These are phyloP conservation scores for Lachnellula cervina DNA, from an alignment of 2,329 filamentous ascomycete genomes.

Conservation along the genomic window DNA sequence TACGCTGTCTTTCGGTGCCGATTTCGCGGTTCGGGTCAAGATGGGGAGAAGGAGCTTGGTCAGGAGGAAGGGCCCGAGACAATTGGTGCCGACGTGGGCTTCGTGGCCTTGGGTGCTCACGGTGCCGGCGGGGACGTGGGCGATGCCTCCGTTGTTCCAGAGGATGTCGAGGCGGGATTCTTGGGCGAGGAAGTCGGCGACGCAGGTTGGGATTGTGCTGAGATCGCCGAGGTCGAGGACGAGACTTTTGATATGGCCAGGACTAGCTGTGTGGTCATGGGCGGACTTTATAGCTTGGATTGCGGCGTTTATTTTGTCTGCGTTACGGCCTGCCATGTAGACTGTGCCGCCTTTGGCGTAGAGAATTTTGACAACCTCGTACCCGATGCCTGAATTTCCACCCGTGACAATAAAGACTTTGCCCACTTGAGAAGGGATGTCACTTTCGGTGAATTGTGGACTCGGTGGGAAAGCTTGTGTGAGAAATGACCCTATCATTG, in stretches of 20 bases:
- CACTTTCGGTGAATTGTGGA: conserved; percentile 38
- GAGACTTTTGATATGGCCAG: conserved; percentile 33
- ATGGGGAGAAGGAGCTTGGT: conserved; percentile 30
- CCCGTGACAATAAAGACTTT: conserved; percentile 40
- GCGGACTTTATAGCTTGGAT: conserved; percentile 34
- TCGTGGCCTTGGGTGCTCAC: conserved; percentile 32
- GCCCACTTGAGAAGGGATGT: conserved; percentile 35
- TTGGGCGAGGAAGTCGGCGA: conserved; percentile 30
- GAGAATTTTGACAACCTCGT: conserved; percentile 35
- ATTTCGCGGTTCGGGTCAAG: conserved; percentile 9
- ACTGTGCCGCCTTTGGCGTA: conserved; percentile 38
- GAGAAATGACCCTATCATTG: background rate
- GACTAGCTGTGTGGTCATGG: conserved; percentile 19
- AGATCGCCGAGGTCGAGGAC: conserved; percentile 36
- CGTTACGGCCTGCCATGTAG: conserved; percentile 38
- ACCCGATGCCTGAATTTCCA: conserved; percentile 31
- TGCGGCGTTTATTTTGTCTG: conserved; percentile 29
- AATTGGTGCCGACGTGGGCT: conserved; percentile 33
- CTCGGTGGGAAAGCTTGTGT: conserved; percentile 29
- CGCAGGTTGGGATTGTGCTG: conserved; percentile 32
- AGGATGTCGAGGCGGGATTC: conserved; percentile 38
- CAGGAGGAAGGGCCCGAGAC: conserved; percentile 34
- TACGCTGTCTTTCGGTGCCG: conserved; percentile 6
- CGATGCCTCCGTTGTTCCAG: conserved; percentile 36
- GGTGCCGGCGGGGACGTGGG: conserved; percentile 25